phyloP scores from a whole-genome alignment of 108 stramenopile genomes.

The Skeletonema grethae region DNA sequence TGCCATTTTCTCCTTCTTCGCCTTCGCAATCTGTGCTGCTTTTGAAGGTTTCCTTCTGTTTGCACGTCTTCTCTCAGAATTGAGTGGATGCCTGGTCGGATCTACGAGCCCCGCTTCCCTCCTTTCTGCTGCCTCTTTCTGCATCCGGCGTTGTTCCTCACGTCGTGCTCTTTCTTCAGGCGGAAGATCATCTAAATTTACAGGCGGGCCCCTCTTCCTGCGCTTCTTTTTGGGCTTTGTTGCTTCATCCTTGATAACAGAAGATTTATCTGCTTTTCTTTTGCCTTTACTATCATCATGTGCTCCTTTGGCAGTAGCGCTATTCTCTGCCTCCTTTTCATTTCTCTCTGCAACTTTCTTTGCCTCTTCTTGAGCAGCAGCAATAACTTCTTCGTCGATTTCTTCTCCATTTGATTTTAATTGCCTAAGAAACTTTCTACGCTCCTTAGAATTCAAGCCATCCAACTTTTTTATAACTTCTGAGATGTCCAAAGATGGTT shows the following conservation, averaged over 20 bases:
- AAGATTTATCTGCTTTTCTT: slow-evolving; percentile 26
- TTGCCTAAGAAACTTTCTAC: slow-evolving; percentile 47
- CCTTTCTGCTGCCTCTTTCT: slow-evolving; percentile 78
- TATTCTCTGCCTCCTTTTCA: slow-evolving; percentile 7
- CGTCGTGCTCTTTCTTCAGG: slow-evolving; percentile 80
- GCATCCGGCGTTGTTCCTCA: slow-evolving; percentile 68
- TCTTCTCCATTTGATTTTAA: slow-evolving; percentile 10
- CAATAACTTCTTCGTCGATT: slow-evolving; percentile 28
- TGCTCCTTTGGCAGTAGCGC: slow-evolving; percentile 40
- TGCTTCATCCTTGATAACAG: slow-evolving; percentile 23
- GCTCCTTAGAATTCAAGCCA: slow-evolving; percentile 76
- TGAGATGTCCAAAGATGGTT: background rate
- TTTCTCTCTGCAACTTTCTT: slow-evolving; percentile 37
- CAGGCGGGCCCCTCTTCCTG: slow-evolving; percentile 25
- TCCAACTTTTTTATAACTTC: slow-evolving; percentile 55
- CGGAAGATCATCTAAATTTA: slow-evolving; percentile 49
- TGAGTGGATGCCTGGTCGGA: slow-evolving; percentile 70
- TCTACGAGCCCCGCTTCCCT: slow-evolving; percentile 40
- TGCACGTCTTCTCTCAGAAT: slow-evolving; percentile 83
- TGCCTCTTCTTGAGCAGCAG: slow-evolving; percentile 38
- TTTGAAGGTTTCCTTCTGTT: slow-evolving; percentile 77
- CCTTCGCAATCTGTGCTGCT: slow-evolving; percentile 20
- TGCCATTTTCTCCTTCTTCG: slow-evolving; percentile 29
- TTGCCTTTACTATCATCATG: slow-evolving; percentile 32
- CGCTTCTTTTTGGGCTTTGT: slow-evolving; percentile 44